A percentile compares a stretch with the other conserved stretches of the same genome.
phyloP scores from a whole-genome alignment of 805 yeast genomes.

The Cyberlindnera mississippiensis region DNA sequence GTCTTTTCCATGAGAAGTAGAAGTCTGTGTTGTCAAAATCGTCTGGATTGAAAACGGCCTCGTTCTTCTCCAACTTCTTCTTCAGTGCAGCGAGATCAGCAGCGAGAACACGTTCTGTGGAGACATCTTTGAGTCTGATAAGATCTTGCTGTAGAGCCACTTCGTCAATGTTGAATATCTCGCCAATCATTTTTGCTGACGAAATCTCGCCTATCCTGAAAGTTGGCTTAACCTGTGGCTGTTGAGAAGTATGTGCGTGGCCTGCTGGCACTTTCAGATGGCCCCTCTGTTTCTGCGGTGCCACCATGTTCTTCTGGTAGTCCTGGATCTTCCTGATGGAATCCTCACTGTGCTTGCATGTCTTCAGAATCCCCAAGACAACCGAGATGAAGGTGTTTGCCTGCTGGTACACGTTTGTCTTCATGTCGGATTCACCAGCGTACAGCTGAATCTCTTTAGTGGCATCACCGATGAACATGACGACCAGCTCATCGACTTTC shows the following conservation, averaged over 20 bases:
- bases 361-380: conserved; percentile 13
- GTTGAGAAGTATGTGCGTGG: neutral
- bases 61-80: conserved; percentile 21
- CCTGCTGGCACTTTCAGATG: too few relatives aligned
- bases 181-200: conserved; percentile 42
- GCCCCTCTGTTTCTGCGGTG: neutral
- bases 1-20: conserved; percentile 40
- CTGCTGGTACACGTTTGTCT: conserved; percentile 20
- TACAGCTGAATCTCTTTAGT: conserved; percentile 45
- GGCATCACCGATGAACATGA: conserved; percentile 49
- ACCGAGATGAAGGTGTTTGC: conserved; percentile 18
- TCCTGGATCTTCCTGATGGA: conserved; percentile 41
- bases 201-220: conserved; percentile 54
- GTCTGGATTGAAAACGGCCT: conserved; percentile 28
- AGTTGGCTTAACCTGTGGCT: conserved; percentile 36
- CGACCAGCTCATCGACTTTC: conserved; percentile 43
- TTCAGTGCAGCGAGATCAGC: conserved; percentile 26
- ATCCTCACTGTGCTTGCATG: conserved; percentile 30
- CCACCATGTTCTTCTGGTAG: conserved; percentile 31
- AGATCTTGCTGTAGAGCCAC: conserved; percentile 53
- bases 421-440: conserved; percentile 20
- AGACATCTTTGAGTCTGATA: conserved; percentile 35
- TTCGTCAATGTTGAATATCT: conserved; percentile 47
- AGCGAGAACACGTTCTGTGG: conserved; percentile 34
- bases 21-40: conserved; percentile 35